Evolutionary conservation across 352 stramenopile species (phyloP).

Genomic region (Globisporangium lucens): DNA sequence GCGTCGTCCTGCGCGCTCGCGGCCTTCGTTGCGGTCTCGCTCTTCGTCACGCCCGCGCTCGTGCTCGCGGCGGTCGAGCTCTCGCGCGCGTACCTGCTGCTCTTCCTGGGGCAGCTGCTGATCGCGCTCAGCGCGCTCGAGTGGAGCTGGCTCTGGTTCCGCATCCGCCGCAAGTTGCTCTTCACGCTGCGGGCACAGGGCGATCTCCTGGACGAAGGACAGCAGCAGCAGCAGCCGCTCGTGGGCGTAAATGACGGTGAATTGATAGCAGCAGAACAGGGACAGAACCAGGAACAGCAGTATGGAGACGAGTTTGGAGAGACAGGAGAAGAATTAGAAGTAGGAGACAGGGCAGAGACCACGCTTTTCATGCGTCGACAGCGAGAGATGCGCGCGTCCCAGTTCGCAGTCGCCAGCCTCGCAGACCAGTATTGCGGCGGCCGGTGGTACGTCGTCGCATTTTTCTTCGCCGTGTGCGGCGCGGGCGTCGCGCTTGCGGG

Average conservation of each 20-base stretch:
- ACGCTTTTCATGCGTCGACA: neutral
- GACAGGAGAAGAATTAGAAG: neutral
- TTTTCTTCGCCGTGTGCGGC: slow-evolving; percentile 23
- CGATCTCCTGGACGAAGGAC: neutral
- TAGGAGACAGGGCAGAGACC: neutral
- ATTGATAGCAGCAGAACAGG: neutral
- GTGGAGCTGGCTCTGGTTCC: slow-evolving; percentile 50
- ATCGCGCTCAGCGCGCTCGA: slow-evolving; percentile 40
- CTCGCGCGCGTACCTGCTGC: slow-evolving; percentile 33
- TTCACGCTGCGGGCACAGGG: slow-evolving; percentile 24
- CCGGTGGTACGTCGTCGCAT: slow-evolving; percentile 27
- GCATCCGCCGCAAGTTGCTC: slow-evolving; percentile 40
- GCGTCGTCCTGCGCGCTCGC: slow-evolving; percentile 17
- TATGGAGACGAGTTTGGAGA: neutral
- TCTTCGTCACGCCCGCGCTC: slow-evolving; percentile 25
- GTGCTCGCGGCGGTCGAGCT: slow-evolving; percentile 38
- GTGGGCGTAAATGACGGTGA: neutral
- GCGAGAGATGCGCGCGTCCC: slow-evolving; percentile 14
- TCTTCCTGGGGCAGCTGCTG: slow-evolving; percentile 38
- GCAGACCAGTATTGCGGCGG: slow-evolving; percentile 26
- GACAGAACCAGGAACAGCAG: neutral
- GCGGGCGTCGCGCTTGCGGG: slow-evolving; percentile 18
- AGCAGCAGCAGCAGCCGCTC: neutral
- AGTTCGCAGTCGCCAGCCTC: slow-evolving; percentile 27
- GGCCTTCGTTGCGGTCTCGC: slow-evolving; percentile 30